phyloP scores from a whole-genome alignment of 129 eudicot genomes.

The Lonicera japonica region DNA sequence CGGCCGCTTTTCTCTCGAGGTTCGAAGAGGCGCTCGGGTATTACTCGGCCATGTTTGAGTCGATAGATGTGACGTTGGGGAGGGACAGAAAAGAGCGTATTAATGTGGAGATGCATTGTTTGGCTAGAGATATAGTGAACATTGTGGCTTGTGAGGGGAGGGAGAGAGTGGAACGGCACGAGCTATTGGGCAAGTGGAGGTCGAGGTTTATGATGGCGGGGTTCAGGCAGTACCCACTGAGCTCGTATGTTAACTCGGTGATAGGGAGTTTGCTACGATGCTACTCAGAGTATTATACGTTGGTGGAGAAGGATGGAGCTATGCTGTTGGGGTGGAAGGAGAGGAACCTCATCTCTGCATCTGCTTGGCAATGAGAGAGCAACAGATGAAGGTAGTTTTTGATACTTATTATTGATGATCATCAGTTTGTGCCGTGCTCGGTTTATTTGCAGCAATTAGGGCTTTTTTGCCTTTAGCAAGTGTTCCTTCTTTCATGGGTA shows the following conservation, averaged over 20 bases:
- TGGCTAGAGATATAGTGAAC: conserved; percentile 14
- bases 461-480: no score
- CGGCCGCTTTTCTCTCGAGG: conserved; percentile 2
- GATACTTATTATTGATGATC: background rate
- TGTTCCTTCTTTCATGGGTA: no score
- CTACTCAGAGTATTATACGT: conserved; percentile 4
- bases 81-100: conserved; percentile 13
- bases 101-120: conserved; percentile 9
- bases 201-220: conserved; percentile 11
- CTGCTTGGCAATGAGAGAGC: background rate
- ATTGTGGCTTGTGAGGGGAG: conserved; percentile 14
- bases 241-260: conserved; percentile 9
- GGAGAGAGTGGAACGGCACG: conserved; percentile 15
- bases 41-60: conserved; percentile 13
- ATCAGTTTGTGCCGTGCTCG: background rate
- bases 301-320: conserved; percentile 4
- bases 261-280: background rate
- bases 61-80: conserved; percentile 7
- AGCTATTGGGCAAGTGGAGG: conserved; percentile 14
- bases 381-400: conserved; percentile 1
- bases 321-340: conserved; percentile 14
- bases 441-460: background rate
- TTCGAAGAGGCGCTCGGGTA: background rate
- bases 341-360: conserved; percentile 7
- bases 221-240: background rate